Evolutionary conservation across 2,329 filamentous ascomycete genomes (phyloP).

Genomic region (Sclerotiophoma versabilis): DNA sequence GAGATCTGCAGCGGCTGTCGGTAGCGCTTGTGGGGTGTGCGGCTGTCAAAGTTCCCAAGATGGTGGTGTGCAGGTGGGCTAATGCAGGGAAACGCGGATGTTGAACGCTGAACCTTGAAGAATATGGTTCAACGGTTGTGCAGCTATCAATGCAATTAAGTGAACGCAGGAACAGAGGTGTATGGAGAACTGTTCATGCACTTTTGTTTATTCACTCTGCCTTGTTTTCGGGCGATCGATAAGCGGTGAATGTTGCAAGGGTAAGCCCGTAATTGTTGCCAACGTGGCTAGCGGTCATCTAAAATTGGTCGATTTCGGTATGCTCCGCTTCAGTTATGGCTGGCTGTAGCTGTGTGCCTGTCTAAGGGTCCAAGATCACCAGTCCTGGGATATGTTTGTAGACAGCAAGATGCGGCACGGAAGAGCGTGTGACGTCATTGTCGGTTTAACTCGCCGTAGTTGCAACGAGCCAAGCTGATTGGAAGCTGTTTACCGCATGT

Average conservation of each 20-base stretch:
- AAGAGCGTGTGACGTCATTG: slow-evolving; percentile 8
- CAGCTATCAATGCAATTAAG: slow-evolving; percentile 7
- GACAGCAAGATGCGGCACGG: background rate
- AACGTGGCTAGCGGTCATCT: slow-evolving; percentile 19
- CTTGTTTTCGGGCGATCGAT: slow-evolving; percentile 14
- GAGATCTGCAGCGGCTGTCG: background rate
- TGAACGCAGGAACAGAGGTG: slow-evolving; percentile 1
- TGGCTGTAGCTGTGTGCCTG: background rate
- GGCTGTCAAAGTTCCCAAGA: background rate
- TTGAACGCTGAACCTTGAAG: background rate
- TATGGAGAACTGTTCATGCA: background rate
- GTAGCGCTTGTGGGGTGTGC: background rate
- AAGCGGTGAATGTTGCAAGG: slow-evolving; percentile 18
- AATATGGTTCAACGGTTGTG: background rate
- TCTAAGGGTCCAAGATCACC: slow-evolving; percentile 8
- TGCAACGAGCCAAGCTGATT: background rate
- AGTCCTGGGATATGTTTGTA: background rate
- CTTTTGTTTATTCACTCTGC: slow-evolving; percentile 12
- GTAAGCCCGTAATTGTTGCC: slow-evolving; percentile 9
- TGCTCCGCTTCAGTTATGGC: background rate
- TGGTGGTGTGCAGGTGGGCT: background rate
- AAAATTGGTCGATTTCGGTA: background rate
- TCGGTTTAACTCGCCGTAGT: background rate
- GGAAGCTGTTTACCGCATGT: background rate
- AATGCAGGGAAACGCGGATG: slow-evolving; percentile 6